Evolutionary conservation across 192 early-diverging fungal species (phyloP).

Genomic region (Linnemannia zychae): DNA sequence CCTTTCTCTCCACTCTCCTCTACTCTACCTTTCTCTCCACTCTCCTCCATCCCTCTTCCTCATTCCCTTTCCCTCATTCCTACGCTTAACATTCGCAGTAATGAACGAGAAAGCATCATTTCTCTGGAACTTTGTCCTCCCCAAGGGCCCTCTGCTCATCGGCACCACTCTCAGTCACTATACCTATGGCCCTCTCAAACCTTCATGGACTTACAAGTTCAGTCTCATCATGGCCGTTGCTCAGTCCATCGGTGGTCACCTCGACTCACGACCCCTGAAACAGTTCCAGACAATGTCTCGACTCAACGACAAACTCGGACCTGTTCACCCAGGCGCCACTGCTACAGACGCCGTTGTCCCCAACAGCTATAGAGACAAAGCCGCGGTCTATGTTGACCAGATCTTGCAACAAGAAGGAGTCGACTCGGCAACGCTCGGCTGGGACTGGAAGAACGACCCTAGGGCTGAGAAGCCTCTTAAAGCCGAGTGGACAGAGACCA

Average conservation of each 20-base stretch:
- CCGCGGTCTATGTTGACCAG: constrained; percentile 40
- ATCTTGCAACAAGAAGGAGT: constrained; percentile 37
- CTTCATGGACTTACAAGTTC: constrained; percentile 60
- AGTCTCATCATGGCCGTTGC: constrained; percentile 52
- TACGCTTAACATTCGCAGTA: not conserved
- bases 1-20: not conserved
- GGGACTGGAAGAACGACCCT: constrained; percentile 65
- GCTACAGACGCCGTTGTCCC: constrained; percentile 37
- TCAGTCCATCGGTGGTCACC: constrained; percentile 33
- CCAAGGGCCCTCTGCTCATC: constrained; percentile 37
- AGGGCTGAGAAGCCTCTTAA: constrained; percentile 49
- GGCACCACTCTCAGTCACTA: constrained; percentile 43
- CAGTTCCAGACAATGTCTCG: constrained; percentile 46
- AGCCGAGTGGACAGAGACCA: constrained; percentile 62
- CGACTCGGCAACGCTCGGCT: constrained; percentile 57
- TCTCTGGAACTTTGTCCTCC: constrained; percentile 40
- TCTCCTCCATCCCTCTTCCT: not conserved
- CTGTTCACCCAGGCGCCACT: constrained; percentile 40
- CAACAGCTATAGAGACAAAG: constrained; percentile 49
- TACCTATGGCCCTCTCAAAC: constrained; percentile 55
- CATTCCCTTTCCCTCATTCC: not conserved
- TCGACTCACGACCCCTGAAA: constrained; percentile 42
- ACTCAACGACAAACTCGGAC: constrained; percentile 36
- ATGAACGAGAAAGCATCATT: constrained; percentile 20
- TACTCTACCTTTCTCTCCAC: not conserved